Percentiles rank a stretch among this genome's conserved stretches.
phyloP scores from a whole-genome alignment of 225 moss, liverwort and hornwort species.

The Bryoerythrophyllum caledonicum region DNA sequence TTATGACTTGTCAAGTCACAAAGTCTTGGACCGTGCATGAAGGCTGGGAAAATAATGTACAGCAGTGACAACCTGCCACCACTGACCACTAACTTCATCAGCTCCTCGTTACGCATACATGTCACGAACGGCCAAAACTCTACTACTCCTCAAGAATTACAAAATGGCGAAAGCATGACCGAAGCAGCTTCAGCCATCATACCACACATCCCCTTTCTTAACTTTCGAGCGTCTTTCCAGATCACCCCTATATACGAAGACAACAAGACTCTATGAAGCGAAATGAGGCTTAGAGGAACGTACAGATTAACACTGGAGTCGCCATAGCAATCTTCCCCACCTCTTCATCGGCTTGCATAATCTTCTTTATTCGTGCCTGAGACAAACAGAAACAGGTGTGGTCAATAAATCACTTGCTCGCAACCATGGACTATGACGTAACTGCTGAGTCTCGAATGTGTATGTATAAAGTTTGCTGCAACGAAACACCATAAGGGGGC shows the following conservation, averaged over 20 bases:
- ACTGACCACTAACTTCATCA: slow-evolving; percentile 59
- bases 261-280: slow-evolving; percentile 13
- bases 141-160: slow-evolving; percentile 13
- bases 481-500: background rate
- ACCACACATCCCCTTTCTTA: background rate
- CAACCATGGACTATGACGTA: no score
- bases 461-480: background rate
- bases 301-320: slow-evolving; percentile 97
- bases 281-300: slow-evolving; percentile 31
- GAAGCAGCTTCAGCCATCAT: slow-evolving; percentile 21
- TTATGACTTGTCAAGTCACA: slow-evolving; percentile 61
- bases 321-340: slow-evolving; percentile 99
- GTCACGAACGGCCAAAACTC: slow-evolving; percentile 21
- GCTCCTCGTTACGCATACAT: slow-evolving; percentile 38
- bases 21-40: slow-evolving; percentile 62
- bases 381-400: background rate
- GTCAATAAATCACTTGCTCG: no score
- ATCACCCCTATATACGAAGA: background rate
- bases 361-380: slow-evolving; percentile 99
- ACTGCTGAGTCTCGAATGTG: background rate
- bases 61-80: slow-evolving; percentile 73
- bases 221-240: slow-evolving; percentile 2
- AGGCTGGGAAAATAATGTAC: slow-evolving; percentile 50
- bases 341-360: slow-evolving; percentile 99
- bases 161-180: background rate